Conservation (phyloP, 2,329 filamentous ascomycete genomes). For the Pseudomassariella vexata region DNA sequence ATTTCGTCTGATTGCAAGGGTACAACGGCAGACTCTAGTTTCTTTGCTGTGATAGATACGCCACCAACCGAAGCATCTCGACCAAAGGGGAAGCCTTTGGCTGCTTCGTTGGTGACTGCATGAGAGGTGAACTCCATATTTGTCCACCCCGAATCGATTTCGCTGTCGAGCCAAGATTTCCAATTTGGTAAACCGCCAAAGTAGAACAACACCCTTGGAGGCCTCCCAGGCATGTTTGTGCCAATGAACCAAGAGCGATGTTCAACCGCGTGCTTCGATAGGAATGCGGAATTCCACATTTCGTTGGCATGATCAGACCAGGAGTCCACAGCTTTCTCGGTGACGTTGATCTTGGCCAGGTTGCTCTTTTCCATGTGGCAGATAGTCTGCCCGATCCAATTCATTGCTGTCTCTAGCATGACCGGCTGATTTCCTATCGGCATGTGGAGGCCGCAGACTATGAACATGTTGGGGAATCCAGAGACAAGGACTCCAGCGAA, state of each 20-base stretch:
- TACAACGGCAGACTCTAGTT: no score
- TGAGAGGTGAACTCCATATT: background rate
- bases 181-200: conserved; percentile 2
- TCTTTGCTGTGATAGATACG: no score
- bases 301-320: background rate
- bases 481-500: conserved; percentile 1
- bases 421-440: conserved; percentile 1
- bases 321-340: background rate
- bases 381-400: conserved; percentile 1
- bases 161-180: background rate
- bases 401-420: background rate
- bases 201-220: background rate
- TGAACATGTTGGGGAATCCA: conserved; percentile 2
- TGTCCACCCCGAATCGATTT: background rate
- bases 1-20: no score
- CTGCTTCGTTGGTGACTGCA: no score
- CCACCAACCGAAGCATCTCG: no score
- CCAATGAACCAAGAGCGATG: background rate
- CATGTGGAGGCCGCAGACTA: background rate
- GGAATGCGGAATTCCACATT: background rate
- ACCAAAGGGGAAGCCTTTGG: no score
- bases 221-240: conserved; percentile 1
- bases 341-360: background rate
- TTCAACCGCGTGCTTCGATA: background rate
- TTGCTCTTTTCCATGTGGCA: background rate